Base-by-base conservation (phyloP, 2,329 filamentous ascomycete genomes). In the Venturia carpophila region DNA sequence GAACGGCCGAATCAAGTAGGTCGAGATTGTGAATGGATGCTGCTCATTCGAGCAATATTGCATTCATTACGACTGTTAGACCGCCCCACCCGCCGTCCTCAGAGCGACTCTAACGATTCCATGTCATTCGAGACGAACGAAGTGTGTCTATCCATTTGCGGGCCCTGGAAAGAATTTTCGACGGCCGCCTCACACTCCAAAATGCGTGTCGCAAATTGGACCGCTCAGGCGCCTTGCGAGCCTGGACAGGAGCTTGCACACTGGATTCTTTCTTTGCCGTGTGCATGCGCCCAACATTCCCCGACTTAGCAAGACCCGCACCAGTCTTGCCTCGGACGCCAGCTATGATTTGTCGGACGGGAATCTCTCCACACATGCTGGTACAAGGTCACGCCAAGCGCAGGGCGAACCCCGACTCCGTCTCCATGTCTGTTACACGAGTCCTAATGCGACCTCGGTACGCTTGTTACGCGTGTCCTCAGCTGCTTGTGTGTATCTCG, bases 351-450 rank as follows among this genome's bases (percentile, higher is more conserved):
- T 58, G 30, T n/a, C 52, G 30, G 17, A 30, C 52, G 52, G 52
- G 30, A 37, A 58, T 58, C 52, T 58, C 52, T 58, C 52, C 52
- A 58, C 52, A 37, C 30, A 58, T 58, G 52, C 52, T 58, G 52
- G 52, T 58, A 37, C 52, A 58, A 58, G 52, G 52, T 58, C 30
- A 58, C 10, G 52, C 30, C 52, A 58, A 58, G 52, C 52, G 52
- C 52, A 58, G 52, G 30, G 52, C 30, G 30, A 58, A 34, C 30
- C 27, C 52, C 17, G 52, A 58, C 10, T 37, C 30, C 52, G 52
- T 34, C 52, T 56, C 52, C 30, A 37, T 37, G 15, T 58, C 5
- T 58, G 52, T 24, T 58, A 58, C 52, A 58, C 52, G 30, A 37
- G 30, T 21, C 52, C 27, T n/a, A 15, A 58, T 27, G 52, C 27